These are phyloP conservation scores for Metschnikowia cerradonensis DNA, from an alignment of 805 yeast species.

Conservation along the genomic window DNA sequence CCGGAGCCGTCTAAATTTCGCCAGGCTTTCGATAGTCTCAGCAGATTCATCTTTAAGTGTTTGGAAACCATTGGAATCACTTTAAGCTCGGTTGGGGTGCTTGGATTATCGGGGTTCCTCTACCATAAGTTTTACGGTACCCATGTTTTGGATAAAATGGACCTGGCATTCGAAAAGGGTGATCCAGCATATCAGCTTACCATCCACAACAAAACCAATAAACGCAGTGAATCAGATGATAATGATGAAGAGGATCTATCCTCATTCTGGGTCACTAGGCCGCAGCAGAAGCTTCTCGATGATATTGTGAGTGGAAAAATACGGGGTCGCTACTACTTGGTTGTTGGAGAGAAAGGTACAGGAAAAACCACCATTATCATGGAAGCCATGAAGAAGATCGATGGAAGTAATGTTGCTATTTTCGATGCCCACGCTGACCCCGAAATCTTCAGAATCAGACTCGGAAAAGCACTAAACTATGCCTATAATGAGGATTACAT, in stretches of 20 bases:
- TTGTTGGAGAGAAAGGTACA: constrained; percentile 84
- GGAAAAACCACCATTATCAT: constrained; percentile 76
- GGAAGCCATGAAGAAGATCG: constrained; percentile 62
- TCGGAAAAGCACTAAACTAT: constrained; percentile 72
- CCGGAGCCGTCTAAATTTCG: constrained; percentile 18
- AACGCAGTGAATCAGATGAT: constrained; percentile 14
- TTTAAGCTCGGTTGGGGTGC: constrained; percentile 59
- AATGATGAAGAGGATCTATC: constrained; percentile 25
- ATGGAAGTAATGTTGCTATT: constrained; percentile 61
- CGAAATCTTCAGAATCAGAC: constrained; percentile 69
- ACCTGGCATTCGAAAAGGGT: constrained; percentile 60
- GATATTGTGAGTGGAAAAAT: constrained; percentile 61
- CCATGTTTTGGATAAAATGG: constrained; percentile 63
- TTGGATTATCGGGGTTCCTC: constrained; percentile 67
- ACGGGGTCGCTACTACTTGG: constrained; percentile 62
- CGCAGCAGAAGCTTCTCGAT: constrained; percentile 62
- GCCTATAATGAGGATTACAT: constrained; percentile 77
- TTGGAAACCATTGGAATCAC: constrained; percentile 71
- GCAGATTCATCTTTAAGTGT: constrained; percentile 37
- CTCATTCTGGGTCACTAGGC: constrained; percentile 60
- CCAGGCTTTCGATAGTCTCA: constrained; percentile 18
- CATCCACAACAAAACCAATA: constrained; percentile 44
- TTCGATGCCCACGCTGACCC: constrained; percentile 85
- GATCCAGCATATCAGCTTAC: constrained; percentile 61
- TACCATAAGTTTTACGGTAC: constrained; percentile 60